A percentile compares a stretch with the other conserved stretches of the same genome.
phyloP scores from a whole-genome alignment of 2,329 filamentous ascomycete species.

The Aspergillus thermomutatus region DNA sequence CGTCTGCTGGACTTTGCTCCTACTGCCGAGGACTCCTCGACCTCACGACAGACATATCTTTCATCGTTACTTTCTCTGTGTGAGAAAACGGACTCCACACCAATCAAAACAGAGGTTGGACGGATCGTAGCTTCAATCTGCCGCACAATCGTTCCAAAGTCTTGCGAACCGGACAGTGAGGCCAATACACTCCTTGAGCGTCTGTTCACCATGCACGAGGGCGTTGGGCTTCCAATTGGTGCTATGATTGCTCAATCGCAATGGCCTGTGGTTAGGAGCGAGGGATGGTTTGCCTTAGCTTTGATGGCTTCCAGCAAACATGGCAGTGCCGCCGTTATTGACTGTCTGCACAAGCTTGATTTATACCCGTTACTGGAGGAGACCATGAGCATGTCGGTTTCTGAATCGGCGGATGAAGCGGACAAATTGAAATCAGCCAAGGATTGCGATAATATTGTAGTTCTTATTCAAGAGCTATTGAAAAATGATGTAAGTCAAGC shows the following conservation, averaged over 20 bases:
- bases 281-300: slow-evolving; percentile 49
- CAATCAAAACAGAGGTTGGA: slow-evolving; percentile 47
- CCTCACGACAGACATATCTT: slow-evolving; percentile 35
- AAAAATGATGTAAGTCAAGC: slow-evolving; percentile 35
- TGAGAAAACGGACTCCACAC: slow-evolving; percentile 40
- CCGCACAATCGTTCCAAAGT: slow-evolving; percentile 34
- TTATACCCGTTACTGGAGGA: slow-evolving; percentile 33
- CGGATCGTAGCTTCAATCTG: slow-evolving; percentile 46
- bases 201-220: slow-evolving; percentile 34
- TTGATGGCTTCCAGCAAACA: slow-evolving; percentile 40
- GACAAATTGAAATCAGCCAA: slow-evolving; percentile 29
- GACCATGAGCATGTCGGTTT: slow-evolving; percentile 21
- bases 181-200: slow-evolving; percentile 26
- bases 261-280: slow-evolving; percentile 47
- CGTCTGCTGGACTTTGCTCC: slow-evolving; percentile 33
- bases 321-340: slow-evolving; percentile 32
- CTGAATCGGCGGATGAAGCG: slow-evolving; percentile 19
- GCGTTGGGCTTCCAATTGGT: slow-evolving; percentile 38
- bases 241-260: slow-evolving; percentile 45
- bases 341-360: slow-evolving; percentile 34
- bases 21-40: slow-evolving; percentile 26
- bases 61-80: slow-evolving; percentile 42
- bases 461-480: slow-evolving; percentile 39
- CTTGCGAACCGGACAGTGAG: slow-evolving; percentile 20
- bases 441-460: slow-evolving; percentile 40